A percentile compares a stretch with the other conserved stretches of the same genome.
Conservation (phyloP, 768 basidiomycete genomes). For the Sporobolomyces pararoseus region DNA sequence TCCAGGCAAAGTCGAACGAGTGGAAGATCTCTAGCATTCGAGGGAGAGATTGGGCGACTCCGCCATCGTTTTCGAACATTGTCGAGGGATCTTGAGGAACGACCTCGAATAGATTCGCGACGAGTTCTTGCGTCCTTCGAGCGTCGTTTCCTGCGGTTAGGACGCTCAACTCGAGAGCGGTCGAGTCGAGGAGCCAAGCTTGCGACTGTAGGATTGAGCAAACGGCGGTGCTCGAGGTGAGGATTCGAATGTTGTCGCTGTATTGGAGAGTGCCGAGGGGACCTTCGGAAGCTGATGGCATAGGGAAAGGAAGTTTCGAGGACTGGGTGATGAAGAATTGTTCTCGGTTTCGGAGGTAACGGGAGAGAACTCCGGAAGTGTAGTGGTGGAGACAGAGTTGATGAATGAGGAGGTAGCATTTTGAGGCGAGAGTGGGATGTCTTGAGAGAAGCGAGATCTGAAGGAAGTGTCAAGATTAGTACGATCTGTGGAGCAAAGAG, state of each 20-base stretch:
- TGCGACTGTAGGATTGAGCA: conserved; percentile 75
- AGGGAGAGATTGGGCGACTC: conserved; percentile 63
- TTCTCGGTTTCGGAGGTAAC: conserved; percentile 80
- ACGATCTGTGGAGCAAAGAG: not conserved
- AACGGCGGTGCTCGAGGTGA: conserved; percentile 59
- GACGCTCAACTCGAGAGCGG: conserved; percentile 81
- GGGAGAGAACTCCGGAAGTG: conserved; percentile 73
- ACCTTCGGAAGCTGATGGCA: conserved; percentile 55
- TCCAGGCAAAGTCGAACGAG: conserved; percentile 83
- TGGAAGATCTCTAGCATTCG: conserved; percentile 83
- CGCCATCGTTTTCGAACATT: conserved; percentile 57
- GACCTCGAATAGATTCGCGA: conserved; percentile 72
- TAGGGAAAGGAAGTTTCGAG: conserved; percentile 63
- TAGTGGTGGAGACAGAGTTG: conserved; percentile 82
- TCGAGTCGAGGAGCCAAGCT: conserved; percentile 77
- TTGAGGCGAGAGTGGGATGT: conserved; percentile 72
- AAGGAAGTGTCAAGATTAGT: not conserved
- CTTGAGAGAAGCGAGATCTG: conserved; percentile 44
- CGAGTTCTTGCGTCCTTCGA: conserved; percentile 65
- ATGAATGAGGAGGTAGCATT: conserved; percentile 74
- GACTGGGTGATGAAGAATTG: conserved; percentile 86
- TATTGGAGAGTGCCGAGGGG: conserved; percentile 62
- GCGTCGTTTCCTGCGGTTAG: conserved; percentile 72
- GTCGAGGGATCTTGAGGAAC: conserved; percentile 51
- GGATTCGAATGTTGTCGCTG: conserved; percentile 64